A percentile compares a stretch with the other conserved stretches of the same genome.
Conservation (phyloP, 768 basidiomycete species). For the Xanthoconium stramineum region DNA sequence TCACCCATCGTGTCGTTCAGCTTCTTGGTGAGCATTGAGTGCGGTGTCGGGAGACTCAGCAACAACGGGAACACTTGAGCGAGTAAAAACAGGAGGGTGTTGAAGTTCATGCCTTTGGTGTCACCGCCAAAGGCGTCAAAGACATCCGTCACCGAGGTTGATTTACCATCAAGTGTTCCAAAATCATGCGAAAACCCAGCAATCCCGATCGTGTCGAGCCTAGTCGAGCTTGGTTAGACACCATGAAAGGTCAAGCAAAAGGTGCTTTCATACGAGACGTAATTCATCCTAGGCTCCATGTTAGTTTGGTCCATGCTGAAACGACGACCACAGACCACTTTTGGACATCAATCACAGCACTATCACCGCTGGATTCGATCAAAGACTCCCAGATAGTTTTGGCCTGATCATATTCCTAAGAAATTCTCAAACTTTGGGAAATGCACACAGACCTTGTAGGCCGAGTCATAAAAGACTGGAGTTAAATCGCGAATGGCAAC, state of each 20-base stretch:
- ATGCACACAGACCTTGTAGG: constrained; percentile 37
- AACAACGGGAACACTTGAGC: constrained; percentile 30
- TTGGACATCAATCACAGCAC: constrained; percentile 45
- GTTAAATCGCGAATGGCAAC: constrained; percentile 37
- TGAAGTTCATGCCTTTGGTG: constrained; percentile 1
- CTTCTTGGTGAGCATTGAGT: constrained; percentile 20
- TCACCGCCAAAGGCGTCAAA: constrained; percentile 24
- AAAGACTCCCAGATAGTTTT: constrained; percentile 32
- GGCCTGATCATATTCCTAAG: constrained; percentile 11
- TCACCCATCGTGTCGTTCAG: constrained; percentile 31
- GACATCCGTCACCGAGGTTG: constrained; percentile 19
- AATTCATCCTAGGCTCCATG: constrained; percentile 19
- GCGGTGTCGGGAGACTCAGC: constrained; percentile 30
- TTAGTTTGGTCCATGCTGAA: background rate
- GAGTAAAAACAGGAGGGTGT: constrained; percentile 22
- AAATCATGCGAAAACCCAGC: constrained; percentile 47
- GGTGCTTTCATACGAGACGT: constrained; percentile 34
- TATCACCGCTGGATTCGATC: constrained; percentile 21
- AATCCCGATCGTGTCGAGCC: constrained; percentile 44
- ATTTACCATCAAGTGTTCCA: constrained; percentile 37
- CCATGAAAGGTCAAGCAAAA: background rate
- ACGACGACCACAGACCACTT: constrained; percentile 34
- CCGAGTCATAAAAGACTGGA: constrained; percentile 40
- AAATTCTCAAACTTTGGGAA: background rate
- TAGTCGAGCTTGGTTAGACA: constrained; percentile 5